Conservation (phyloP, 495 filamentous ascomycete species). For the Talaromyces wortmannii region DNA sequence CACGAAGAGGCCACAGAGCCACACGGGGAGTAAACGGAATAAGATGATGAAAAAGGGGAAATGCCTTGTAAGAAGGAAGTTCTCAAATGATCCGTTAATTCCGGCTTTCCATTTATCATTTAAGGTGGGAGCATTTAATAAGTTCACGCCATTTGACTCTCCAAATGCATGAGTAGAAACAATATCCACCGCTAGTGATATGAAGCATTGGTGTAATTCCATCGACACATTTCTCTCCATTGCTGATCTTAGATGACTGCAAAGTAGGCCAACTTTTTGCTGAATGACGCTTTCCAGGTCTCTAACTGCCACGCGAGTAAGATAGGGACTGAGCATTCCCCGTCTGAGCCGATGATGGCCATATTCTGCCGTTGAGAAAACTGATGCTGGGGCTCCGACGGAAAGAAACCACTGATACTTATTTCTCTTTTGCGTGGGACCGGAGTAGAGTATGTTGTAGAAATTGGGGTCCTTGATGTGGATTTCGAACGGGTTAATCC, state of each 20-base stretch:
- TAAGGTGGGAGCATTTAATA: background rate
- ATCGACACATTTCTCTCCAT: slow-evolving; percentile 14
- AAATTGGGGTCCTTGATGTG: slow-evolving; percentile 34
- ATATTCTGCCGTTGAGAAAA: slow-evolving; percentile 9
- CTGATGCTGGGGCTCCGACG: slow-evolving; percentile 4
- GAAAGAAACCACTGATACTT: slow-evolving; percentile 7
- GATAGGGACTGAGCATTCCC: background rate
- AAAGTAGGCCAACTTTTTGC: background rate
- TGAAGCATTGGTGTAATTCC: slow-evolving; percentile 24
- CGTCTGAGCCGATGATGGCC: background rate
- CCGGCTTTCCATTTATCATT: background rate
- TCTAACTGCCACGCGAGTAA: background rate
- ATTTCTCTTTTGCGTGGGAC: slow-evolving; percentile 7
- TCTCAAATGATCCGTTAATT: background rate
- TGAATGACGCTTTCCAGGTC: background rate
- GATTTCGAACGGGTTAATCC: slow-evolving; percentile 39
- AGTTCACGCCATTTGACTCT: background rate
- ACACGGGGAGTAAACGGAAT: background rate
- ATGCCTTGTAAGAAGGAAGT: background rate
- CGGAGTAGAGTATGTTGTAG: slow-evolving; percentile 18
- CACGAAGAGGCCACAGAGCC: background rate
- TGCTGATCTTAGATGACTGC: background rate
- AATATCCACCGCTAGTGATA: slow-evolving; percentile 35
- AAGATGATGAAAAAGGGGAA: background rate
- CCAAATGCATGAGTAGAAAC: slow-evolving; percentile 36